These are phyloP conservation scores for Malus fusca DNA, from an alignment of 306 rosid species.

Conservation along the genomic window DNA sequence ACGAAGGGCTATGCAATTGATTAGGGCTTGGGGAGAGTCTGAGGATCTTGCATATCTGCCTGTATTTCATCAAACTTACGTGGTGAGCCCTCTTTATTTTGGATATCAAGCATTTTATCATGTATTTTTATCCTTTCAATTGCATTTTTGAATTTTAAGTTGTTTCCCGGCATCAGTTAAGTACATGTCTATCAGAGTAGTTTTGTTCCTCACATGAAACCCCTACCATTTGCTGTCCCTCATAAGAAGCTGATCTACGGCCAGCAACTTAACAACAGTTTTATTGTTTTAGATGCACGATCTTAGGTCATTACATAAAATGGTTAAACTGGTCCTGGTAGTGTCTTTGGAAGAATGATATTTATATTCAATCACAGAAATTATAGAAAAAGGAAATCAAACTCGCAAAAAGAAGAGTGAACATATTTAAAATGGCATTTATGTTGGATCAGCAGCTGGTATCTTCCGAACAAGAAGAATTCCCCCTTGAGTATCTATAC, in stretches of 20 bases:
- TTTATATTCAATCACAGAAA: background rate
- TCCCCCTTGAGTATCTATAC: conserved; percentile 48
- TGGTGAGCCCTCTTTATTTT: conserved; percentile 31
- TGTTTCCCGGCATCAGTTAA: background rate
- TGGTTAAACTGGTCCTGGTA: background rate
- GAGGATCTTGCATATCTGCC: conserved; percentile 74
- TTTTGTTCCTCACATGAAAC: background rate
- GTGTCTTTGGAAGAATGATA: background rate
- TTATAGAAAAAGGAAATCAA: conserved; percentile 11
- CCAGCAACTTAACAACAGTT: background rate
- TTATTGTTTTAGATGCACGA: background rate
- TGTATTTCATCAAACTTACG: conserved; percentile 64
- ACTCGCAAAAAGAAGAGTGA: conserved; percentile 1
- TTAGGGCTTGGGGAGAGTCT: conserved; percentile 83
- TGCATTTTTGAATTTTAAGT: background rate
- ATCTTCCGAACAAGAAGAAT: conserved; percentile 78
- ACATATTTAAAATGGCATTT: conserved; percentile 10
- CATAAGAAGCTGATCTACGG: background rate
- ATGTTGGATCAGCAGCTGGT: conserved; percentile 56
- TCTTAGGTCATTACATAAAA: background rate
- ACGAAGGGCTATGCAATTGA: conserved; percentile 46
- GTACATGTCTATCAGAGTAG: no score
- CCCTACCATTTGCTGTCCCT: background rate
- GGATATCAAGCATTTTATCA: background rate
- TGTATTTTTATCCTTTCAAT: background rate